Evolutionary conservation across 2,329 filamentous ascomycete genomes (phyloP), one percentile per base, ranked within the genome.

Genomic region (Nothophoma quercina): DNA sequence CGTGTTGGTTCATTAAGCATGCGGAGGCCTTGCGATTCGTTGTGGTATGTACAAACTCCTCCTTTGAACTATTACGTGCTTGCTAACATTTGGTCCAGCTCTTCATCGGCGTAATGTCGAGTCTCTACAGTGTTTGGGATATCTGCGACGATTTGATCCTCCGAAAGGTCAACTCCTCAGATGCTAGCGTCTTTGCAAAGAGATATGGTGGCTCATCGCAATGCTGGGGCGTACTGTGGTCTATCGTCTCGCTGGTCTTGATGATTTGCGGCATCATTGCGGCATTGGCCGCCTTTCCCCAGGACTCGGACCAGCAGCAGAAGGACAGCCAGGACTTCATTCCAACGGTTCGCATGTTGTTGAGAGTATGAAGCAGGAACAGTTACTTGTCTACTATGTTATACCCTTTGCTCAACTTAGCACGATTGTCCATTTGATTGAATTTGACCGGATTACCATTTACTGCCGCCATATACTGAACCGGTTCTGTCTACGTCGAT

Each of bases 91-190:
- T 4, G 5, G 1, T 15, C 55, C 18, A 85, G 77, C 81, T 93
- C 22, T 93, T 93, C 65, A 91, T 93, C 56, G 89, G 89, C 33
- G 89, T 92, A 63, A 92, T 93, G 89, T 89, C 85, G 6, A 87
- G 85, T 2, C 81, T 93, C 1, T 93, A 93, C 73, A 90, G 87
- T 59, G 88, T 90, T 5, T 93, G 89, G 89, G 89, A 93, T 77
- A 93, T 93, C 62, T 92, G 88, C 73, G 89, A 93, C 67, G 89
- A 93, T 62, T 78, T 93, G 25, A 91, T 93, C 60, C 77, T 92
- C 4, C 83, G 89, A 52, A 93, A 92, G 75, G 88, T 93, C 43
- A 92, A 93, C 72, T 85, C 82, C 18, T 91, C 88, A 4, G 89
- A 93, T 68, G 89, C 89, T 5, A 90, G 87, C 61, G 88, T 91